Evolutionary conservation across 306 rosid species (phyloP).

Genomic region (Cucumis melo): DNA sequence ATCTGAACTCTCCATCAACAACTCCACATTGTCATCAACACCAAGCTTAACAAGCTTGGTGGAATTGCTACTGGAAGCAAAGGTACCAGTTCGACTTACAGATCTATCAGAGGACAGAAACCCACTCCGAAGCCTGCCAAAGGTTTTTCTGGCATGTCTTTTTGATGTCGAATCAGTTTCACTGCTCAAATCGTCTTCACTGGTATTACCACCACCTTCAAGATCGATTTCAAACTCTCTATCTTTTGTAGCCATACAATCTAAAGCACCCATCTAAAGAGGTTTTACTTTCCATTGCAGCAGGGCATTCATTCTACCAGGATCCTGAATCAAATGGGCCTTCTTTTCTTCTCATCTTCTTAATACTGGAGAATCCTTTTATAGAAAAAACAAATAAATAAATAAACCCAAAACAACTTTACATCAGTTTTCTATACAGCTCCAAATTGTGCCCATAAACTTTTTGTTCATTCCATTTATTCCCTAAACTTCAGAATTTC

Average conservation of each 20-base stretch:
- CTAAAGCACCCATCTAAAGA: constrained; percentile 2
- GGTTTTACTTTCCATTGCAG: background rate
- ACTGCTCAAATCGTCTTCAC: constrained; percentile 52
- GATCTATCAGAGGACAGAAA: constrained; percentile 21
- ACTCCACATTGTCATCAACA: constrained; percentile 19
- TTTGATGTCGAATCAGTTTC: constrained; percentile 19
- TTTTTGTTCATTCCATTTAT: background rate
- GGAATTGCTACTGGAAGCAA: constrained; percentile 26
- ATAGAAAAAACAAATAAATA: background rate
- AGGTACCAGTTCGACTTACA: constrained; percentile 25
- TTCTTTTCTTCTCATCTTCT: constrained; percentile 7
- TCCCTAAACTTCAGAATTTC: background rate
- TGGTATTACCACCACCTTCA: constrained; percentile 7
- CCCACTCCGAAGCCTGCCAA: constrained; percentile 29
- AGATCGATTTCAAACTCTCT: constrained; percentile 11
- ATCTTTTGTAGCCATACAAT: constrained; percentile 4
- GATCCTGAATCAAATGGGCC: constrained; percentile 1
- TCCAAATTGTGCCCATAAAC: background rate
- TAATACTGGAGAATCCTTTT: background rate
- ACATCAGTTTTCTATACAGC: background rate
- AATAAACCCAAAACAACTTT: background rate
- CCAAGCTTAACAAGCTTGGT: constrained; percentile 17
- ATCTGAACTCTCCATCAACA: constrained; percentile 20
- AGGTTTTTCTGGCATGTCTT: constrained; percentile 21
- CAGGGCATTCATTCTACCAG: constrained; percentile 5